A percentile compares a stretch with the other conserved stretches of the same genome.
Conservation (phyloP, 2,329 filamentous ascomycete species). For the Trichoderma atroviride region DNA sequence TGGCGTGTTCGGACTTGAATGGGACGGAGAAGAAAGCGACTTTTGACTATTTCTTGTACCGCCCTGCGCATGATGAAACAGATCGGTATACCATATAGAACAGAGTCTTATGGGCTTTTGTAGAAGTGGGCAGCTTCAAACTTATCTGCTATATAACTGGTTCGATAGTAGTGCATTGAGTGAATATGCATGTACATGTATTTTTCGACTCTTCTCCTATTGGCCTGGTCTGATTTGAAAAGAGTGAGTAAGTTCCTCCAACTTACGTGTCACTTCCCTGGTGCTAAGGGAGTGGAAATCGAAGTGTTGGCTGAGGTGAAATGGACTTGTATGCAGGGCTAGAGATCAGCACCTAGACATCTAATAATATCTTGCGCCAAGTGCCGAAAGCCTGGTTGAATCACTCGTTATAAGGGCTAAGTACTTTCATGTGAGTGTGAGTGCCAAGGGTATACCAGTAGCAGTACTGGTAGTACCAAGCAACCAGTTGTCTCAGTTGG, state of each 20-base stretch:
- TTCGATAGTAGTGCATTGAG: no score
- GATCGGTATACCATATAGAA: constrained; percentile 42
- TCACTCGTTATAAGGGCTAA: not conserved
- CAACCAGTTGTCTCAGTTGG: constrained; percentile 8
- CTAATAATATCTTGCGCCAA: not conserved
- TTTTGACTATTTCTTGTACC: constrained; percentile 58
- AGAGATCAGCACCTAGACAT: not conserved
- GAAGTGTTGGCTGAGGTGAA: not conserved
- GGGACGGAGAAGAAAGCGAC: constrained; percentile 50
- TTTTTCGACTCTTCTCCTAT: not conserved
- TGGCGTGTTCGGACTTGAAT: constrained; percentile 60
- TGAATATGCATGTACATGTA: no score
- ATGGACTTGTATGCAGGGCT: not conserved
- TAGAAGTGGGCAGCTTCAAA: not conserved
- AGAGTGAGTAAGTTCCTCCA: not conserved
- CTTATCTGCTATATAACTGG: not conserved
- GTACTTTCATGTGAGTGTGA: not conserved
- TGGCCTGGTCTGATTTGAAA: not conserved
- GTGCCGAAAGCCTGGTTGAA: not conserved
- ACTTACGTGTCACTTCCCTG: not conserved
- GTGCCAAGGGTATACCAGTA: not conserved
- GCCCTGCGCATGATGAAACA: constrained; percentile 49
- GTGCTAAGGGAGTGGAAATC: no score
- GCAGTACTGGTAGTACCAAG: not conserved
- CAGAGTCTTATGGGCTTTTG: not conserved